These are phyloP conservation scores for Microbotryum scabiosae DNA, from an alignment of 1,284 basidiomycete species.

Conservation along the genomic window DNA sequence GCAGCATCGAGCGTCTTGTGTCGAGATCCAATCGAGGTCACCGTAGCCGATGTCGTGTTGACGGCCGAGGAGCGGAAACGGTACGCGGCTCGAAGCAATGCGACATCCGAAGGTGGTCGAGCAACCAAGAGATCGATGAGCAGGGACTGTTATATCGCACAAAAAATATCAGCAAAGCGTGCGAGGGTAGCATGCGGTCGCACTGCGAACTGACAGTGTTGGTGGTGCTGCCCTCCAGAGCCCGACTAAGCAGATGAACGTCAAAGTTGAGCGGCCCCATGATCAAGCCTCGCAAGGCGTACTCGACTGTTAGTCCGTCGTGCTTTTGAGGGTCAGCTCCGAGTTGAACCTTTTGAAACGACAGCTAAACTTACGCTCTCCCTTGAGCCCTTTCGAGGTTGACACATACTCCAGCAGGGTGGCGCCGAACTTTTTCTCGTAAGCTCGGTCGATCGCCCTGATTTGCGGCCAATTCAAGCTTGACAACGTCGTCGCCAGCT, in stretches of 20 bases:
- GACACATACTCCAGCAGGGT: conserved; percentile 10
- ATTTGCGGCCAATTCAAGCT: conserved; percentile 17
- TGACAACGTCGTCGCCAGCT: background rate
- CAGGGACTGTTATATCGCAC: conserved; percentile 5
- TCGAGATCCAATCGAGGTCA: background rate
- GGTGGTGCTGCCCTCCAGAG: conserved; percentile 10
- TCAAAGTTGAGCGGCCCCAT: conserved; percentile 26
- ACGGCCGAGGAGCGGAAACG: conserved; percentile 2
- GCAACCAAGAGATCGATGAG: conserved; percentile 23
- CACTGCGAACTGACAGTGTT: conserved; percentile 14
- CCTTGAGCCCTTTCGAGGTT: conserved; percentile 15
- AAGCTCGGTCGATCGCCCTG: conserved; percentile 16
- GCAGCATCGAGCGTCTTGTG: conserved; percentile 24
- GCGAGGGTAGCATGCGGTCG: background rate
- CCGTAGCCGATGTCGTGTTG: background rate
- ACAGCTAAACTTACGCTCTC: conserved; percentile 11
- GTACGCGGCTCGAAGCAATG: conserved; percentile 22
- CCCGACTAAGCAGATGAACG: conserved; percentile 17
- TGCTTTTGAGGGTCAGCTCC: background rate
- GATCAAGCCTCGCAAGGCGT: conserved; percentile 13
- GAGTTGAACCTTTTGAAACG: background rate
- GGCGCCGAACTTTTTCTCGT: conserved; percentile 9
- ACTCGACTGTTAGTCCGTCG: too few species aligned
- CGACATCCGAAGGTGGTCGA: conserved; percentile 17
- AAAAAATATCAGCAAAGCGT: background rate